Evolutionary conservation across 2,329 filamentous ascomycete genomes (phyloP), one percentile per base, ranked within the genome.

Genomic region (Colletotrichum neosansevieriae): DNA sequence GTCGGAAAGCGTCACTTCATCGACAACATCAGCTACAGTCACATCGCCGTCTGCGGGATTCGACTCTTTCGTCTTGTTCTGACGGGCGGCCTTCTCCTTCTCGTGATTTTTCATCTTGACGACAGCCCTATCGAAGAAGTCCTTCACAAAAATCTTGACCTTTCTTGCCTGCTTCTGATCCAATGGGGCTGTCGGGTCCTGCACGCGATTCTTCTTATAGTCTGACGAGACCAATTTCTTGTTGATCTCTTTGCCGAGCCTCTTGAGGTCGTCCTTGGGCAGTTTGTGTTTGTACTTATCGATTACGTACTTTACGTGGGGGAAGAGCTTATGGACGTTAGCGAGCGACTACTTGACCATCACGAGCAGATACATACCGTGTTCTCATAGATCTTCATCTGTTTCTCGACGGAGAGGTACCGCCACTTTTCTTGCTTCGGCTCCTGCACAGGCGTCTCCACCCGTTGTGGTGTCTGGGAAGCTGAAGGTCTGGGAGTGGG

Each of bases 381-480:
- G 76, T 94, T 94, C 79, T 98, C 94, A 75, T 98, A 98, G 2
- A 97, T 85, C 82, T 94, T 97, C 88, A 94, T 97, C 80, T 96
- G 93, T 80, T 98, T 98, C 72, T 98, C 94, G 72, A 89, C 78
- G 1, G 91, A 84, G 36, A 91, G 78, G 67, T 85, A 86, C 63
- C 88, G 86, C 92, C 92, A 94, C 76, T 91, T 92, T 54, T 93
- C 91, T 73, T 86, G 85, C 73, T 88, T 90, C 6, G 84, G 84
- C 78, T 91, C 87, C 51, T 85, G 84, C 4, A 82, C 79, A 6
- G 86, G 84, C 1, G 86, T 83, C 59, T 81, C 86, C 3, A 83
- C 82, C 11, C 88, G 84, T 68, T 90, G 88, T 1, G 92, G 91
- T 1, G 92, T 93, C 13, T 88, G 88, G 0, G 89, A 87, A 2